Conservation (phyloP, 306 rosid genomes). For the Fagus sylvatica region DNA sequence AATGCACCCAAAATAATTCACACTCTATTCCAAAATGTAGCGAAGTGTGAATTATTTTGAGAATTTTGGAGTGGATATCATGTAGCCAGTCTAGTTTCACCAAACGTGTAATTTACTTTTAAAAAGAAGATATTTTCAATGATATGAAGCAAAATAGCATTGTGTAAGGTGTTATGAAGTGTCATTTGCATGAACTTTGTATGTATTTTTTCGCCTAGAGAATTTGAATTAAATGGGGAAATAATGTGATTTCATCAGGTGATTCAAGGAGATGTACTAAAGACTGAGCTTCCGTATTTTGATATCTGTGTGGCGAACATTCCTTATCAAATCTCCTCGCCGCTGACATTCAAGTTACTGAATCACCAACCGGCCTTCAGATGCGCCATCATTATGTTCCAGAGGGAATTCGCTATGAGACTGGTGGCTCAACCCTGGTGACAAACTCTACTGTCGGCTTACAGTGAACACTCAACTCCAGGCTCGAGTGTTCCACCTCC, state of each 20-base stretch:
- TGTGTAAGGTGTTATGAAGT: not conserved
- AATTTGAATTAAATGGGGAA: not conserved
- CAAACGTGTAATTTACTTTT: no score
- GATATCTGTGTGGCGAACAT: conserved; percentile 93
- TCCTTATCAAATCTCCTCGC: conserved; percentile 94
- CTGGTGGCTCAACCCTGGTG: conserved; percentile 95
- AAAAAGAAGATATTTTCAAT: not conserved
- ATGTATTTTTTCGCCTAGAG: not conserved
- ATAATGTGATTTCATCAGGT: conserved; percentile 40
- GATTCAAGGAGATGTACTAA: conserved; percentile 85
- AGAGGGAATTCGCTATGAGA: conserved; percentile 93
- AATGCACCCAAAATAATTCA: no score
- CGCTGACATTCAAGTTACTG: conserved; percentile 92
- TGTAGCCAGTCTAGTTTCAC: no score
- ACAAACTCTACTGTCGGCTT: conserved; percentile 87
- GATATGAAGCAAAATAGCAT: not conserved
- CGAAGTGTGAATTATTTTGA: no score
- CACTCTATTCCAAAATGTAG: no score
- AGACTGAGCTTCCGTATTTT: conserved; percentile 85
- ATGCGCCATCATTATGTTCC: conserved; percentile 93
- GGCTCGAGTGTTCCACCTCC: conserved; percentile 85
- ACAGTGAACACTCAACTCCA: conserved; percentile 82
- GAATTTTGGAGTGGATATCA: no score
- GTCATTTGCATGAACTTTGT: not conserved
- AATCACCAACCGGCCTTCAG: conserved; percentile 77